Evolutionary conservation across 2,329 filamentous ascomycete species (phyloP).

Genomic region (Colletotrichum euphorbiae): DNA sequence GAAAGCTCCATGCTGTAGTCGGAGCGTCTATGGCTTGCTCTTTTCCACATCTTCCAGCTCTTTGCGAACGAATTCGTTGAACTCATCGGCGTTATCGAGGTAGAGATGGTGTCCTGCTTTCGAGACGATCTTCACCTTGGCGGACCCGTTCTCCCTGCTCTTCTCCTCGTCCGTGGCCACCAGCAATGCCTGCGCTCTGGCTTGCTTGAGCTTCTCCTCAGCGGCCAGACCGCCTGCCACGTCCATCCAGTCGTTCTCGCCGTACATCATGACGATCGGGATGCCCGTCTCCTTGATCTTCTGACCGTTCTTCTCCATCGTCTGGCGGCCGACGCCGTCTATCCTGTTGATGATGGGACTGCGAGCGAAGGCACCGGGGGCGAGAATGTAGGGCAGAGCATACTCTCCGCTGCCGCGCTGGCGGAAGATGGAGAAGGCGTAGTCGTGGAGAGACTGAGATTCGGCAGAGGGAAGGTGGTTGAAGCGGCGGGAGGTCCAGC

Average conservation of each 20-base stretch:
- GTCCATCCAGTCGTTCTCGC: constrained; percentile 99
- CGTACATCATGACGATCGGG: constrained; percentile 94
- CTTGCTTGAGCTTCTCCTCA: constrained; percentile 80
- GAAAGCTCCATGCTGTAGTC: neutral
- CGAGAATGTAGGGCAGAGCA: constrained; percentile 89
- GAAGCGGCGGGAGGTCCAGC: constrained; percentile 94
- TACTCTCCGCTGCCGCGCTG: constrained; percentile 95
- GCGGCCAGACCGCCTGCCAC: constrained; percentile 85
- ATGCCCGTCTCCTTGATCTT: constrained; percentile 70
- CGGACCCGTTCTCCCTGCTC: constrained; percentile 78
- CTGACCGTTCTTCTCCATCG: constrained; percentile 48
- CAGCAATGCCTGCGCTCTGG: constrained; percentile 69
- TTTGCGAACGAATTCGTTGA: constrained; percentile 64
- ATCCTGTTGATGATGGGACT: constrained; percentile 89
- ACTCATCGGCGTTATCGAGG: constrained; percentile 69
- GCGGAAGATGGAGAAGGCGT: constrained; percentile 93
- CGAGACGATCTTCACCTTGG: constrained; percentile 82
- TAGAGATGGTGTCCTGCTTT: constrained; percentile 71
- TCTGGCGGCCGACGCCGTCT: constrained; percentile 84
- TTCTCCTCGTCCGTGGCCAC: constrained; percentile 76
- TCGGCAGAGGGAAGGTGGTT: constrained; percentile 86
- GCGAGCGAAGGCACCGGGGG: constrained; percentile 91
- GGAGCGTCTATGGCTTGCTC: constrained; percentile 25
- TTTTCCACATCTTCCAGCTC: constrained; percentile 64
- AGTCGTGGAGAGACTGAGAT: constrained; percentile 87